Percentiles rank a stretch among this genome's conserved stretches.
phyloP scores from a whole-genome alignment of 768 basidiomycete species.

The Leccinum incarnatum region DNA sequence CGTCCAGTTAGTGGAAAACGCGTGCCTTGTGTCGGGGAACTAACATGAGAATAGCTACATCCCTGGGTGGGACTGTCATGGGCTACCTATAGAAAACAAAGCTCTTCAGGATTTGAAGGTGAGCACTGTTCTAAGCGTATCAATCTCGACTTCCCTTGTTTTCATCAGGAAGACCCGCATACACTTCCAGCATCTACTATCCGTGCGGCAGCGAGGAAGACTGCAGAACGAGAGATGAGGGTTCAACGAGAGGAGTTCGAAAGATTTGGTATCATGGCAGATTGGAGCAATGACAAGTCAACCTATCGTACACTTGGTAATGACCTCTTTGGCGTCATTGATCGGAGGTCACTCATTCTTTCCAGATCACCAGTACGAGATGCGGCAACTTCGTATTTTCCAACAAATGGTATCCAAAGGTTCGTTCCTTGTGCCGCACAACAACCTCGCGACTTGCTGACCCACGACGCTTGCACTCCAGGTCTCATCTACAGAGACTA shows the following conservation, averaged over 20 bases:
- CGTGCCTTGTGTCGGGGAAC: not conserved
- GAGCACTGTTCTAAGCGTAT: constrained; percentile 16
- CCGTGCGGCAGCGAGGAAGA: constrained; percentile 65
- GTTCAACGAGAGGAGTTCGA: constrained; percentile 79
- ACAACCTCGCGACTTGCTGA: not conserved
- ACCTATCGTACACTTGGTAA: constrained; percentile 88
- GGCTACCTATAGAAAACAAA: constrained; percentile 95
- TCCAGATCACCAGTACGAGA: constrained; percentile 82
- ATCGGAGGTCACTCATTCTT: not conserved
- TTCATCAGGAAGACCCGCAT: constrained; percentile 50
- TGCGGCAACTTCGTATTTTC: constrained; percentile 83
- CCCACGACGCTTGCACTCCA: constrained; percentile 21
- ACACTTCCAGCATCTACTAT: constrained; percentile 58
- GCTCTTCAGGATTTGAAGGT: constrained; percentile 77
- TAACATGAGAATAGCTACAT: constrained; percentile 60
- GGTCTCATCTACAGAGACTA: constrained; percentile 84
- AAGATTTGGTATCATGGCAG: constrained; percentile 86
- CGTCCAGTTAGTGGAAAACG: constrained; percentile 65
- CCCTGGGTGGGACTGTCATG: constrained; percentile 98
- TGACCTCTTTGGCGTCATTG: constrained; percentile 1
- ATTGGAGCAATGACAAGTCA: constrained; percentile 61
- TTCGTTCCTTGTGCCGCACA: constrained; percentile 19
- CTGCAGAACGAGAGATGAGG: constrained; percentile 70
- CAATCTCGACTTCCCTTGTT: not conserved
- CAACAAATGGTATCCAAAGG: constrained; percentile 86